A percentile compares a stretch with the other conserved stretches of the same genome.
Conservation (phyloP, 495 filamentous ascomycete genomes). For the Saxophila tyrrhenica region DNA sequence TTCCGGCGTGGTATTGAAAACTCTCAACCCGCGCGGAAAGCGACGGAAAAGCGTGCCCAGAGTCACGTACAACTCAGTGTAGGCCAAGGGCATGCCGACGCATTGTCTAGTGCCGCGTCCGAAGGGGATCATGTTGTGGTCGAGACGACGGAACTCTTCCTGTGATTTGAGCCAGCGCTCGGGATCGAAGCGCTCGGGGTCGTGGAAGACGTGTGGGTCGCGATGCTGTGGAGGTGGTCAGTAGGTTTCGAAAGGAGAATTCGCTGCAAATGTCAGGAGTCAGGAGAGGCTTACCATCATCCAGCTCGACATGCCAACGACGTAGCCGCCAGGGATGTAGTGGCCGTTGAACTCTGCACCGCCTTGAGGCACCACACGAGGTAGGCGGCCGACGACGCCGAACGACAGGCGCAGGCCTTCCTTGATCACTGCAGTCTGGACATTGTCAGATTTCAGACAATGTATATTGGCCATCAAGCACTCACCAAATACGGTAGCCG, state of each 20-base stretch:
- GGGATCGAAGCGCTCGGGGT: conserved; percentile 3
- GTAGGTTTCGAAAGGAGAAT: no score
- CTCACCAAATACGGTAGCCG: conserved; percentile 32
- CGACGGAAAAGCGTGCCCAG: conserved; percentile 1
- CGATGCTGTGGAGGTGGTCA: not conserved
- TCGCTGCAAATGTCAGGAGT: no score
- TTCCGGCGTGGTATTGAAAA: not conserved
- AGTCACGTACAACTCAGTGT: not conserved
- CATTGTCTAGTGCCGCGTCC: conserved; percentile 2
- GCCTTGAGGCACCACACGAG: not conserved
- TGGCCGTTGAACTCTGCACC: not conserved
- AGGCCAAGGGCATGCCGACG: conserved; percentile 3
- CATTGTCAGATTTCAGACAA: no score
- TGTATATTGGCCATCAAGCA: no score
- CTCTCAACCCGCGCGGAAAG: not conserved
- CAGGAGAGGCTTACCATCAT: not conserved
- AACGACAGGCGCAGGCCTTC: conserved; percentile 24
- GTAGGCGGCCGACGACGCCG: conserved; percentile 2
- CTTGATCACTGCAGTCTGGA: conserved; percentile 27
- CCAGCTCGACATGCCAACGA: not conserved
- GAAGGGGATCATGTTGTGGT: not conserved
- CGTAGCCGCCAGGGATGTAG: not conserved
- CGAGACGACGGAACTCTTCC: not conserved
- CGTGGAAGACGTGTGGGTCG: conserved; percentile 3
- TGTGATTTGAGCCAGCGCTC: conserved; percentile 1